Conservation (phyloP, 768 basidiomycete species). For the Pilatotrama ljubarskyi region DNA sequence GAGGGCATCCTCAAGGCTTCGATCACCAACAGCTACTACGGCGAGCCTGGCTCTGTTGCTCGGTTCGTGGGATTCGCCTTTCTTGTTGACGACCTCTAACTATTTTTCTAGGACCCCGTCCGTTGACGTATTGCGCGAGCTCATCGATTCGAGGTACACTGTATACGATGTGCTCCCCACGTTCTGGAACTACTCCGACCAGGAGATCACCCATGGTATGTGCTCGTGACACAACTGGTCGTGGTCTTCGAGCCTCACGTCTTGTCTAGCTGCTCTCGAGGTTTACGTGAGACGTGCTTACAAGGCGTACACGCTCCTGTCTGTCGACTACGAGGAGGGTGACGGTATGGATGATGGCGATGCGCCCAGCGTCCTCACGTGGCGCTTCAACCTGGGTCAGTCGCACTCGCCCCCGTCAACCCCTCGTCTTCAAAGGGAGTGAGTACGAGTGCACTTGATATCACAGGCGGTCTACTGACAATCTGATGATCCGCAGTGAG, state of each 20-base stretch:
- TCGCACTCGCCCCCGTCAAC: conserved; percentile 86
- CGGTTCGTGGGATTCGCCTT: conserved; percentile 42
- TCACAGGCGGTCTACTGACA: background rate
- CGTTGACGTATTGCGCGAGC: conserved; percentile 83
- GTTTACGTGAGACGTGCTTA: conserved; percentile 96
- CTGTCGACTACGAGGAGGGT: conserved; percentile 94
- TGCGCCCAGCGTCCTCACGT: conserved; percentile 75
- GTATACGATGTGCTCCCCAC: conserved; percentile 96
- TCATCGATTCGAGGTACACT: conserved; percentile 94
- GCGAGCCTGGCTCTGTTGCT: conserved; percentile 68
- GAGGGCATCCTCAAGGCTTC: conserved; percentile 89
- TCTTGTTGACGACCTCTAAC: background rate
- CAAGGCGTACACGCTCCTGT: conserved; percentile 87
- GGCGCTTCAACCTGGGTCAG: conserved; percentile 94
- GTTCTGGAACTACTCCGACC: conserved; percentile 89
- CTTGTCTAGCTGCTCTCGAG: conserved; percentile 77
- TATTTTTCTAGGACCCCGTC: conserved; percentile 65
- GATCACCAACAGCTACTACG: conserved; percentile 85
- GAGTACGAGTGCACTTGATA: conserved; percentile 37
- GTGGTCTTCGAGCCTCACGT: too few relatives aligned
- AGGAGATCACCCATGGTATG: conserved; percentile 78
- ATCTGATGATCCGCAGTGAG: conserved; percentile 41
- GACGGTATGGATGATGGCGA: conserved; percentile 84
- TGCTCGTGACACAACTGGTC: background rate
- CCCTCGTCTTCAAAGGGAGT: conserved; percentile 54